Conservation (phyloP, 1,284 basidiomycete genomes). For the Bjerkandera adusta region DNA sequence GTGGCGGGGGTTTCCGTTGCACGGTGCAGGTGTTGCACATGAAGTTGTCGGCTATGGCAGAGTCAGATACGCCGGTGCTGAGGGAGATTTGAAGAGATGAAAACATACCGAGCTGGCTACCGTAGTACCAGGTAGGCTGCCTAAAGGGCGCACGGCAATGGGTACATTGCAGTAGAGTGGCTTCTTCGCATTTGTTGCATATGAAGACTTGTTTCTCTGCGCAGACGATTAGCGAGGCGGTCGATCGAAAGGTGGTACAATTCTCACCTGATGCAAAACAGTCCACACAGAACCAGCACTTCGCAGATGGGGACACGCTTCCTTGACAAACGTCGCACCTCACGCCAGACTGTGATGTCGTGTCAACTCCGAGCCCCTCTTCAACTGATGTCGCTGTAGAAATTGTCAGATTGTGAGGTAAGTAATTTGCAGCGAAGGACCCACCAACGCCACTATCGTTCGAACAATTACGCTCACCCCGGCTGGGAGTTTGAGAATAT, state of each 20-base stretch:
- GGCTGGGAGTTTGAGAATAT: constrained; percentile 9
- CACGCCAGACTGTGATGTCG: neutral
- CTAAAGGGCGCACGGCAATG: constrained; percentile 7
- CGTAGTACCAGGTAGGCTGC: constrained; percentile 16
- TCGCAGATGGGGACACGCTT: neutral
- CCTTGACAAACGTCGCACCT: constrained; percentile 8
- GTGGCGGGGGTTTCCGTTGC: neutral
- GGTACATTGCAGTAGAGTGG: constrained; percentile 10
- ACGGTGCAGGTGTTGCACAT: constrained; percentile 12
- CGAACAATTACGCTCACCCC: no score
- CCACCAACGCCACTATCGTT: constrained; percentile 9
- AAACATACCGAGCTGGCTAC: constrained; percentile 2
- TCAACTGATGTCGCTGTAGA: constrained; percentile 2
- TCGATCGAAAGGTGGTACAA: neutral
- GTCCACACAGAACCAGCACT: constrained; percentile 14
- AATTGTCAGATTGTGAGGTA: neutral
- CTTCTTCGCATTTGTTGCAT: constrained; percentile 12
- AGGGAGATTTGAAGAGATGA: neutral
- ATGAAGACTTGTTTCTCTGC: constrained; percentile 11
- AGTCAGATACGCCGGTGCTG: neutral
- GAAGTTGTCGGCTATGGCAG: constrained; percentile 9
- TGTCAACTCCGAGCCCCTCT: no score
- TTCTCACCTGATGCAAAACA: constrained; percentile 8
- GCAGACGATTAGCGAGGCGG: neutral
- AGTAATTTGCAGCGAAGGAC: neutral